These are phyloP conservation scores for Xylaria sp. DNA, from an alignment of 2,329 filamentous ascomycete species.

Conservation along the genomic window DNA sequence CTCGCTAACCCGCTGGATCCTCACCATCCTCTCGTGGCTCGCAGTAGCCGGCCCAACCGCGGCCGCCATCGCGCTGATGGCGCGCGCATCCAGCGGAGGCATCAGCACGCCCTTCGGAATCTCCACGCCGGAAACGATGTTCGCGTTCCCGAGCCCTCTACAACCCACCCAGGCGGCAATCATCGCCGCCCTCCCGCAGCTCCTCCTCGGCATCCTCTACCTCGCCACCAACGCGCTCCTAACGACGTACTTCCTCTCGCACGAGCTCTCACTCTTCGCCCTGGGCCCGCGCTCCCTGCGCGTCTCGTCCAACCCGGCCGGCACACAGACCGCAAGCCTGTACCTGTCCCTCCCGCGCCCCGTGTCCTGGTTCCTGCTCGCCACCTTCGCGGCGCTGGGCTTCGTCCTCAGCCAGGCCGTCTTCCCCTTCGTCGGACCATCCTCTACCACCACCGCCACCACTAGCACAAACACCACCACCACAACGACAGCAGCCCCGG, in stretches of 20 bases:
- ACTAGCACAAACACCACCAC: too few relatives aligned
- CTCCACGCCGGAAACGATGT: conserved; percentile 52
- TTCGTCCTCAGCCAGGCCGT: conserved; percentile 61
- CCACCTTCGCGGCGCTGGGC: conserved; percentile 56
- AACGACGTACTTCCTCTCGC: conserved; percentile 61
- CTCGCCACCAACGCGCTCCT: conserved; percentile 60
- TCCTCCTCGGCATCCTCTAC: conserved; percentile 61
- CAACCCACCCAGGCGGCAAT: conserved; percentile 49
- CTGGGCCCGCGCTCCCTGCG: conserved; percentile 54
- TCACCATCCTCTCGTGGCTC: conserved; percentile 55
- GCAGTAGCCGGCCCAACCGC: conserved; percentile 53
- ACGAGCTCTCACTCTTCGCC: conserved; percentile 61
- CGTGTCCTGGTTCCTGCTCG: conserved; percentile 58
- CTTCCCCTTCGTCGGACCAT: conserved; percentile 47
- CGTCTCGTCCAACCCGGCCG: conserved; percentile 57
- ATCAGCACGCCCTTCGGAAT: conserved; percentile 54
- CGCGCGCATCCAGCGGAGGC: conserved; percentile 36
- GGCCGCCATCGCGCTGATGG: conserved; percentile 54
- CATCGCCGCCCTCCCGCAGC: conserved; percentile 60
- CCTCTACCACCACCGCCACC: conserved; percentile 29
- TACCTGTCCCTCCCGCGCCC: conserved; percentile 63
- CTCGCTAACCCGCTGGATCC: conserved; percentile 56
- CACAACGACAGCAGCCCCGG: conserved; percentile 32
- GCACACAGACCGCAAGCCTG: conserved; percentile 59
- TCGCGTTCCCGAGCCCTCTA: conserved; percentile 42